Evolutionary conservation across 2,329 filamentous ascomycete genomes (phyloP).

Genomic region (Cyanodermella asteris): DNA sequence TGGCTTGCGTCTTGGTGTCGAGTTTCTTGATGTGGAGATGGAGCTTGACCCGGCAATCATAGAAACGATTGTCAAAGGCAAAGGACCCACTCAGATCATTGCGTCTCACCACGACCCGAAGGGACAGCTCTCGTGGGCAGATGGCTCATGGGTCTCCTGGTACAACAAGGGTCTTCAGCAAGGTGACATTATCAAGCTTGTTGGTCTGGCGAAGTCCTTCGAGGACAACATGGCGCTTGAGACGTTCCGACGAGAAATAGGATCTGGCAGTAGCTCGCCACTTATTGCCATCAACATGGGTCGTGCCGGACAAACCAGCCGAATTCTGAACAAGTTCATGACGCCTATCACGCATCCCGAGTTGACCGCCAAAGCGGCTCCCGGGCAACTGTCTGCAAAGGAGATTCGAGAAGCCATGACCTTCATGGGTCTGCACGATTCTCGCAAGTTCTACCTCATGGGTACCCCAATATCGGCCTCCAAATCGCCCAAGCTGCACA

Average conservation of each 20-base stretch:
- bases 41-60: conserved; percentile 61
- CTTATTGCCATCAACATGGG: conserved; percentile 97
- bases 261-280: conserved; percentile 51
- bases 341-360: conserved; percentile 81
- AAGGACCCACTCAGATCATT: conserved; percentile 62
- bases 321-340: conserved; percentile 78
- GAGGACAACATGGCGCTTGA: conserved; percentile 75
- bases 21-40: conserved; percentile 87
- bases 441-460: conserved; percentile 66
- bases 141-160: conserved; percentile 74
- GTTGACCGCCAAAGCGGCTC: conserved; percentile 81
- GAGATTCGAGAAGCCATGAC: conserved; percentile 66
- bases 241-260: conserved; percentile 59
- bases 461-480: conserved; percentile 67
- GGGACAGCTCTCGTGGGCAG: conserved; percentile 62
- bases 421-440: conserved; percentile 55
- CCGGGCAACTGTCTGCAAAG: conserved; percentile 73
- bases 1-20: conserved; percentile 63
- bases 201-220: conserved; percentile 53
- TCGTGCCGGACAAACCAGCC: conserved; percentile 61
- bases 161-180: conserved; percentile 82
- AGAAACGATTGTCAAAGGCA: conserved; percentile 42
- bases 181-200: conserved; percentile 84
- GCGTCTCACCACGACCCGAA: conserved; percentile 85
- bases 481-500: conserved; percentile 75